These are phyloP conservation scores for Tetrahymena malaccensis DNA, from an alignment of 73 alveolate genomes.

Conservation along the genomic window DNA sequence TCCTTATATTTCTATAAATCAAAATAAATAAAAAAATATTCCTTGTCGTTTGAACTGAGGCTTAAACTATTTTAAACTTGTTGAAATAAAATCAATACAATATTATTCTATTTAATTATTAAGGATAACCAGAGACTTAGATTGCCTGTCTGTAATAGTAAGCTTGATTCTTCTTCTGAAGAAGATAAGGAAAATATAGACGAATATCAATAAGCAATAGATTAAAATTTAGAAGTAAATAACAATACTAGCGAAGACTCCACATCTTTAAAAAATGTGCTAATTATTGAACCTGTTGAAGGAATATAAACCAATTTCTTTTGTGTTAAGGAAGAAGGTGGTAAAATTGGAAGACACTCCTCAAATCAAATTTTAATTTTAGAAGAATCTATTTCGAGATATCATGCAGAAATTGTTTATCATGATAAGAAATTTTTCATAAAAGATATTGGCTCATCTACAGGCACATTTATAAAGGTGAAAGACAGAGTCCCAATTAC, in stretches of 20 bases:
- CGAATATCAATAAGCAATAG: neutral
- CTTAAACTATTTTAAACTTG: neutral
- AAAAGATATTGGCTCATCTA: constrained; percentile 70
- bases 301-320: constrained; percentile 71
- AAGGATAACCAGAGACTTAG: constrained; percentile 18
- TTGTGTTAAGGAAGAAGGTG: constrained; percentile 68
- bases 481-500: constrained; percentile 45
- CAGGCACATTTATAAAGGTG: constrained; percentile 73
- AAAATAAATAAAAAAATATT: constrained; percentile 6
- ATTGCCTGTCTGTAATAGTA: constrained; percentile 5
- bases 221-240: neutral
- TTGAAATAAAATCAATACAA: neutral
- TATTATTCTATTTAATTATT: constrained; percentile 1
- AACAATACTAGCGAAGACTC: constrained; percentile 21
- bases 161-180: neutral
- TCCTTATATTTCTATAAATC: too few relatives aligned
- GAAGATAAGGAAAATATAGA: constrained; percentile 20
- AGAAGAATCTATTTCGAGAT: constrained; percentile 65
- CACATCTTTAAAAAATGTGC: constrained; percentile 41
- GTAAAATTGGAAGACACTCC: constrained; percentile 70
- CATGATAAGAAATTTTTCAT: constrained; percentile 25
- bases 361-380: constrained; percentile 71
- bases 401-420: constrained; percentile 62
- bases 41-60: neutral
- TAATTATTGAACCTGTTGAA: constrained; percentile 65